Evolutionary conservation across 306 rosid genomes (phyloP).

Genomic region (Trifolium subterraneum): DNA sequence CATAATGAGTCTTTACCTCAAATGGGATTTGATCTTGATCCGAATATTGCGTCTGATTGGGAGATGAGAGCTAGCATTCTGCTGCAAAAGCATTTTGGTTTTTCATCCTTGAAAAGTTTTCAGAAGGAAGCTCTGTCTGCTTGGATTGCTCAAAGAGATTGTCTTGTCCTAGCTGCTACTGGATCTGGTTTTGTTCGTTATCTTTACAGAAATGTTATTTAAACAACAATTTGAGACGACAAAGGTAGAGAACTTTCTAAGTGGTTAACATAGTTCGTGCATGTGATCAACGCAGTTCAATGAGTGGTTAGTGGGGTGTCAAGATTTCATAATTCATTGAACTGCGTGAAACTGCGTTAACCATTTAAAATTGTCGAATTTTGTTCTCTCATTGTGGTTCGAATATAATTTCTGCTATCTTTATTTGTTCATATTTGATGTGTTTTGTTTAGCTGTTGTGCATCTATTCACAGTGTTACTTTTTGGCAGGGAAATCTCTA

Average conservation of each 20-base stretch:
- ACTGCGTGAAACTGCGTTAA: not conserved
- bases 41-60: constrained; percentile 56
- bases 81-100: constrained; percentile 76
- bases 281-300: not conserved
- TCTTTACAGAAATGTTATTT: not conserved
- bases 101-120: constrained; percentile 64
- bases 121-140: constrained; percentile 84
- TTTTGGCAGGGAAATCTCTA: constrained; percentile 81
- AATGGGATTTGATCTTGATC: constrained; percentile 21
- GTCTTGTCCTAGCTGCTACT: constrained; percentile 92
- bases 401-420: not conserved
- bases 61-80: constrained; percentile 53
- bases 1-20: constrained; percentile 39
- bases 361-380: not conserved
- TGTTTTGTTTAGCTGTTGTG: constrained; percentile 31
- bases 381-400: not conserved
- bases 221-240: not conserved
- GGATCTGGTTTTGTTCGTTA: constrained; percentile 72
- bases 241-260: too few relatives aligned
- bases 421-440: constrained; percentile 6
- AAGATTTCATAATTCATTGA: not conserved
- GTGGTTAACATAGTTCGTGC: not conserved
- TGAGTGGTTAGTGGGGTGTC: not conserved
- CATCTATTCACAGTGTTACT: constrained; percentile 29
- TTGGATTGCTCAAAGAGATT: constrained; percentile 72